phyloP scores from a whole-genome alignment of 2,329 filamentous ascomycete genomes.

The Lasiodiplodia sp. region DNA sequence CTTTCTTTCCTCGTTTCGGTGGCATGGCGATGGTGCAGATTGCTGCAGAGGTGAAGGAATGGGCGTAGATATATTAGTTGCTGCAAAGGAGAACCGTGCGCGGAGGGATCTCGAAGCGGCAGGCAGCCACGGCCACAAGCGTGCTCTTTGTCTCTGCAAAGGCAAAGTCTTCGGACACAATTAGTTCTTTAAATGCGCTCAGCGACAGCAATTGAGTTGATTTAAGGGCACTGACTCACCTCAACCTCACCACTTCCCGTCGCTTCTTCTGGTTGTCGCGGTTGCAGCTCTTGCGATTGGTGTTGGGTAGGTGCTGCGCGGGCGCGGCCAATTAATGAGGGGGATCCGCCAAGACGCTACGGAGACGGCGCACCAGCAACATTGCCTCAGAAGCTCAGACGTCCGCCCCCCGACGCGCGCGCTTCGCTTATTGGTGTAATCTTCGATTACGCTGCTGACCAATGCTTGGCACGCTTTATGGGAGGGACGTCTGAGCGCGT shows the following conservation, averaged over 20 bases:
- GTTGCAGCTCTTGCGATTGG: background rate
- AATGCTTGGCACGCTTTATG: too few species aligned
- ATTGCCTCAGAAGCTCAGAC: too few species aligned
- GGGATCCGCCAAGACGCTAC: background rate
- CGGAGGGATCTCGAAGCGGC: background rate
- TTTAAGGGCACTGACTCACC: background rate
- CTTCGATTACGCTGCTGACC: too few species aligned
- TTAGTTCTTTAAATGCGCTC: background rate
- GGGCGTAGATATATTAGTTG: background rate
- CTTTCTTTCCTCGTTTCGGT: background rate
- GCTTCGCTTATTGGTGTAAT: too few species aligned
- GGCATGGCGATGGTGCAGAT: background rate
- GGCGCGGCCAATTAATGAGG: background rate
- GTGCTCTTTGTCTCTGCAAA: background rate
- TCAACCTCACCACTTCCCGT: background rate
- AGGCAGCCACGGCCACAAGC: constrained; percentile 2
- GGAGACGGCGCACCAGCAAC: background rate
- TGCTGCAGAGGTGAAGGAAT: constrained; percentile 4
- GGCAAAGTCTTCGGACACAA: background rate
- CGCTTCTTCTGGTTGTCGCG: background rate
- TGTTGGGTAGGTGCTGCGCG: background rate
- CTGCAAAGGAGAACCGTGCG: background rate
- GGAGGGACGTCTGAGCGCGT: too few species aligned
- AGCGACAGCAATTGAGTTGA: background rate
- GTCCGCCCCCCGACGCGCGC: too few species aligned